Evolutionary conservation across 352 stramenopile genomes (phyloP), one percentile per base, ranked within the genome.

Genomic region (Thraustochytrium striatum): DNA sequence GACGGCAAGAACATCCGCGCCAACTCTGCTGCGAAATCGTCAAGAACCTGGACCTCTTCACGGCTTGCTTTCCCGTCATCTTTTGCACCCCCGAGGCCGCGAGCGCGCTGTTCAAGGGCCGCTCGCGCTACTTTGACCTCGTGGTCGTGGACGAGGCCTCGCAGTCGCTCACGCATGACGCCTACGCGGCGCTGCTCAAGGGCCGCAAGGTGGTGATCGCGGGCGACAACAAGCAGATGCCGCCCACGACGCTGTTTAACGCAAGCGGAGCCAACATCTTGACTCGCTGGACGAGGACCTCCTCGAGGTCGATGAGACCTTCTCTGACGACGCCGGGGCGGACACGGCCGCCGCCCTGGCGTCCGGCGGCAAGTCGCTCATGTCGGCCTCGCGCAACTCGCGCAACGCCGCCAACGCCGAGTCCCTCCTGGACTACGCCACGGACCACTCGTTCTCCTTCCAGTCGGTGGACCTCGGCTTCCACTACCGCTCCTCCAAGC

Each of bases 141-240:
- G 91, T 98, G 5, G 87, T 98, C 68, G 96, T 98, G 80, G 95
- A 98, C 83, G 95, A 99, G 70, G 95, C 95, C 3, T 96, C 95
- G 9, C 94, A 99, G 85, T 92, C 92, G 21, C 84, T 99, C 19
- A 94, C 98, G 83, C 90, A 89, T 9, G 95, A 91, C 21, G 98
- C 93, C 69, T 99, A 94, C 94, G 96, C 98, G 78, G 93, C 94
- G 2, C 93, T 98, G 32, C 84, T 98, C 25, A 92, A 94, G 82
- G 93, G 91, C 1, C 90, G 88, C 81, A 87, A 90, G 0, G 92
- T 92, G 16, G 84, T 92, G 30, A 85, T 97, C 8, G 91, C 91
- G 0, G 92, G 90, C 8, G 96, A 99, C 85, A 95, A 99, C 84
- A 89, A 92, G 81, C 96, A 99, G 87, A 84, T 99, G 16, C 93